A percentile compares a stretch with the other conserved stretches of the same genome.
Evolutionary conservation across 1,139 yeast species (phyloP).

Genomic region (Magnusiomyces suaveolens): DNA sequence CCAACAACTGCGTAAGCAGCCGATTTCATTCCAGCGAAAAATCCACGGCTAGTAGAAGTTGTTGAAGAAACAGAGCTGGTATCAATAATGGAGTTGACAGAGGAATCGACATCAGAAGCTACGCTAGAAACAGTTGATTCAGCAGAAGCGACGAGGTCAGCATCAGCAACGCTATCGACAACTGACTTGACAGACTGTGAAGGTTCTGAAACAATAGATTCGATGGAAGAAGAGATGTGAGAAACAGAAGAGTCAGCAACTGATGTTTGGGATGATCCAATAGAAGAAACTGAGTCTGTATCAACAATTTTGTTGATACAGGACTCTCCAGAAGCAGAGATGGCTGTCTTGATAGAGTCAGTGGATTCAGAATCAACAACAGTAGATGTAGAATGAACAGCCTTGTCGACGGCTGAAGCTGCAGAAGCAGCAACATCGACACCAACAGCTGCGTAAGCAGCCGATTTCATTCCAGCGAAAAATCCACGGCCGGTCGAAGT

Average conservation of each 20-base stretch:
- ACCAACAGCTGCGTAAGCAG: background rate
- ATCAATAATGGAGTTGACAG: background rate
- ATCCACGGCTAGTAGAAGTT: background rate
- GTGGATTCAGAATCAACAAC: background rate
- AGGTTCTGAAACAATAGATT: no score
- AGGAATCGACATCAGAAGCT: background rate
- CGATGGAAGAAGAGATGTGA: no score
- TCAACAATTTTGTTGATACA: background rate
- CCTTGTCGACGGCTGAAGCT: no score
- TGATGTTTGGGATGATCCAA: no score
- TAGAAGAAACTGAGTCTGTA: no score
- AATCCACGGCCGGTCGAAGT: background rate
- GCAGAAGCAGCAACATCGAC: no score
- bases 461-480: background rate
- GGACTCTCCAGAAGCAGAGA: background rate
- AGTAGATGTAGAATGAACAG: background rate
- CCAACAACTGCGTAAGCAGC: background rate
- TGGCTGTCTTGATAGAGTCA: background rate
- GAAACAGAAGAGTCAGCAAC: no score
- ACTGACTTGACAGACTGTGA: background rate
- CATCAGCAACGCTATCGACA: background rate
- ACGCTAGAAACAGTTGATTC: background rate
- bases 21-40: background rate
- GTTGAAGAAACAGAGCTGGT: background rate
- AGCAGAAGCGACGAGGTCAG: background rate